Evolutionary conservation across 2,329 filamentous ascomycete genomes (phyloP), one percentile per base, ranked within the genome.

Genomic region (Claviceps paspali): DNA sequence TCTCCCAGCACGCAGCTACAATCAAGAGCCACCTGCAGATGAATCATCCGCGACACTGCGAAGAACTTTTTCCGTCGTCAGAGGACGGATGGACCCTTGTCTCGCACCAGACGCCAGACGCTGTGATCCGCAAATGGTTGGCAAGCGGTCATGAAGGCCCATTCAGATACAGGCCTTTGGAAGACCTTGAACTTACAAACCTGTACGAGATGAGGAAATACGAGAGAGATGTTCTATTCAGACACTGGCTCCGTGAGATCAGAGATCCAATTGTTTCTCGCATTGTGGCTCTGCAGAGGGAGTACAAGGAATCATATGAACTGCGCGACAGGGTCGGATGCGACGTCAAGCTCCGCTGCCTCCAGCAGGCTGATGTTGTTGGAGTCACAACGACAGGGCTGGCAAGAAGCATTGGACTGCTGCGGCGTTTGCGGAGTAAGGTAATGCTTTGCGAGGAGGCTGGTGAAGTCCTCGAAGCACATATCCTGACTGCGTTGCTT

Each of bases 391-490:
- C 75, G 0, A 71, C 67, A 0, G 73, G 73, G 0, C 54, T 79
- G 2, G 74, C 75, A 0, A 54, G 57, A 15, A 65, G 70, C 12
- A 51, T 73, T 0, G 52, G 60, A 0, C 44, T 70, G 1, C 55
- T 81, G 0, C 59, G 63, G 6, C 60, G 61, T 6, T 41, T 78
- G 2, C 48, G 54, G 6, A 56, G 59, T 23, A 77, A 78, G 41
- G 65, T 79, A 0, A 51, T 82, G 12, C 50, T 82, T 1, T 79
- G 72, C 0, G 80, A 85, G 50, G 80, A 85, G 52, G 80, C 79
- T 0, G 80, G 78, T 2, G 79, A 85, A 43, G 80, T 85, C 3
- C 59, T 83, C 0, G 80, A 85, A 50, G 64, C 66, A 2, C 79
- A 84, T 44, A 28, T 57, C 15, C 52, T 84, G 1, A 70, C 79